Percentiles rank a stretch among this genome's conserved stretches.
phyloP scores from a whole-genome alignment of 306 rosid genomes.

The Quercus bicolor region DNA sequence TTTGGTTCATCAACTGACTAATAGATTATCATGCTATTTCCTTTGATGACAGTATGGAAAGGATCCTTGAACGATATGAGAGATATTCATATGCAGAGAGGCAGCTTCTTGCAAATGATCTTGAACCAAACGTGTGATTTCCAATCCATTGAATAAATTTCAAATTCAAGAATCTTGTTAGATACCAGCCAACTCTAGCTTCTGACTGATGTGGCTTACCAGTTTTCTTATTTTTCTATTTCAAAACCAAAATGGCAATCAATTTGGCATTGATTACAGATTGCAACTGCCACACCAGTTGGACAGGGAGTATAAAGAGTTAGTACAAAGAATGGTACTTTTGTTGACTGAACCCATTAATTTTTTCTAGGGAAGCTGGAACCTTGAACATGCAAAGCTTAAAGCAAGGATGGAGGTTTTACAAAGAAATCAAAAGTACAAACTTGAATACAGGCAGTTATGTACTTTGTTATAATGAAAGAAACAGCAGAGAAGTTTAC shows the following conservation, averaged over 20 bases:
- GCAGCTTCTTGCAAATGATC: conserved; percentile 42
- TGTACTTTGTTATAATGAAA: neutral
- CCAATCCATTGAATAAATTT: neutral
- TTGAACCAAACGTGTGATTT: conserved; percentile 42
- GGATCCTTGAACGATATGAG: conserved; percentile 82
- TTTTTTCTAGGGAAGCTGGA: conserved; percentile 62
- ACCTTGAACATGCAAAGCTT: conserved; percentile 72
- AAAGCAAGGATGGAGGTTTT: conserved; percentile 80
- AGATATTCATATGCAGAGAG: conserved; percentile 70
- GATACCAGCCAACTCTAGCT: neutral
- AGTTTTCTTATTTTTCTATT: neutral
- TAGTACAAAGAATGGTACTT: neutral
- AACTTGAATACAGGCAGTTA: neutral
- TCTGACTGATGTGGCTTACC: neutral
- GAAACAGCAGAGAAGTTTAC: neutral
- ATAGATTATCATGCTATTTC: neutral
- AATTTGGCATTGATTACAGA: neutral
- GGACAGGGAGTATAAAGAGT: too few species aligned
- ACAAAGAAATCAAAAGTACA: conserved; percentile 57
- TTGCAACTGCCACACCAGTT: neutral
- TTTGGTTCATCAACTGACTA: neutral
- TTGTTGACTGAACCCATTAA: neutral
- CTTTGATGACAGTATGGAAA: conserved; percentile 61
- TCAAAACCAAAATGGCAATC: neutral
- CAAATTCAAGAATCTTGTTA: neutral